Evolutionary conservation across 2,329 filamentous ascomycete genomes (phyloP).

Genomic region (Dryadomyces sulphureus): DNA sequence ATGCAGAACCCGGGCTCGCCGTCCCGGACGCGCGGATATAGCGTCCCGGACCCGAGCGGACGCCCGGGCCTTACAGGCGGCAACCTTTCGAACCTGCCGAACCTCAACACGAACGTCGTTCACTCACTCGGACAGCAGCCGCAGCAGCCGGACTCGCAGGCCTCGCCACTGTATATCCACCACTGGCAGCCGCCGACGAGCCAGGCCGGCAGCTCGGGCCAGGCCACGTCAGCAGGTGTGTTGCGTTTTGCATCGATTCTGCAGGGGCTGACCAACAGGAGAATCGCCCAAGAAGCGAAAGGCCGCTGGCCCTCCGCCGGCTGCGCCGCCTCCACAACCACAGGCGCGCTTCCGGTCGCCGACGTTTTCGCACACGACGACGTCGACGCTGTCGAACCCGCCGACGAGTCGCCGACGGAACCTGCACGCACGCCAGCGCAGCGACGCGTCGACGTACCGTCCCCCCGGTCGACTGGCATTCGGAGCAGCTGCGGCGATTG

Average conservation of each 20-base stretch:
- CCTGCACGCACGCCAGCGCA: slow-evolving; percentile 49
- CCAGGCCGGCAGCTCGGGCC: slow-evolving; percentile 1
- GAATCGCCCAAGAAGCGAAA: slow-evolving; percentile 81
- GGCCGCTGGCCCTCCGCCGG: slow-evolving; percentile 40
- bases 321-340: slow-evolving; percentile 29
- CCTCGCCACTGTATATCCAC: slow-evolving; percentile 74
- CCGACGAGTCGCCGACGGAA: slow-evolving; percentile 34
- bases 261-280: slow-evolving; percentile 25
- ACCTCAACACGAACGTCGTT: slow-evolving; percentile 24
- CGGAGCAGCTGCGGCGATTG: slow-evolving; percentile 14
- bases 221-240: slow-evolving; percentile 3
- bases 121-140: slow-evolving; percentile 19
- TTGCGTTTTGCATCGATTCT: background rate
- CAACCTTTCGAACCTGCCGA: slow-evolving; percentile 45
- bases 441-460: slow-evolving; percentile 46
- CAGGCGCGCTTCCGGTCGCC: slow-evolving; percentile 35
- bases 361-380: slow-evolving; percentile 32
- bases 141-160: slow-evolving; percentile 45
- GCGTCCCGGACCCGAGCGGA: slow-evolving; percentile 24
- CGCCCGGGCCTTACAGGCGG: slow-evolving; percentile 29
- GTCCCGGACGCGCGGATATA: slow-evolving; percentile 33
- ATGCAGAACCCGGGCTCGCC: slow-evolving; percentile 31
- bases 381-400: slow-evolving; percentile 36
- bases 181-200: slow-evolving; percentile 71
- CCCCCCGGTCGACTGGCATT: slow-evolving; percentile 23